Percentiles rank a stretch among this genome's conserved stretches.
phyloP scores from a whole-genome alignment of 768 basidiomycete genomes.

The Gymnopilus junonius region DNA sequence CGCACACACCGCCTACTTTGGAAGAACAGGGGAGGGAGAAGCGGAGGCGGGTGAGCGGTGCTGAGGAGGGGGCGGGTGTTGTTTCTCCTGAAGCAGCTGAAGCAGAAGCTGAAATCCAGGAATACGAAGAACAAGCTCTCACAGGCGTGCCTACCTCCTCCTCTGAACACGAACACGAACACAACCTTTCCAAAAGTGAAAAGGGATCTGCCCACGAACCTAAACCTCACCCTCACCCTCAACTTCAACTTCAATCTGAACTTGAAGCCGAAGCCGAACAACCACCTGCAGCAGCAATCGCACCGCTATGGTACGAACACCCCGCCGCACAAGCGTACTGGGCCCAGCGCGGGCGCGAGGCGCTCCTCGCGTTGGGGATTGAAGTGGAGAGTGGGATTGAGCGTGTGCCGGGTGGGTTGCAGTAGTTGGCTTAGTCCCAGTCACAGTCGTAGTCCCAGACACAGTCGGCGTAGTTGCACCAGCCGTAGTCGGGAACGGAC shows the following conservation, averaged over 20 bases:
- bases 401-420: constrained; percentile 2
- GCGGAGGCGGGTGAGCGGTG: neutral
- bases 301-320: constrained; percentile 60
- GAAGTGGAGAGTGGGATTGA: constrained; percentile 46
- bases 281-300: too few species aligned
- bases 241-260: neutral
- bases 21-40: neutral
- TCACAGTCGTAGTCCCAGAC: too few species aligned
- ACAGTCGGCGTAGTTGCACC: too few species aligned
- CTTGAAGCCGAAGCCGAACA: neutral
- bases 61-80: neutral
- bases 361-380: constrained; percentile 53
- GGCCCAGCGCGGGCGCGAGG: constrained; percentile 53
- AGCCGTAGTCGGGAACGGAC: too few species aligned
- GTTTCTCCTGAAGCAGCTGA: too few species aligned
- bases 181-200: too few species aligned
- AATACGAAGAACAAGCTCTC: neutral
- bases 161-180: too few species aligned
- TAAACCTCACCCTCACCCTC: too few species aligned
- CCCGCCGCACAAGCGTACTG: constrained; percentile 46
- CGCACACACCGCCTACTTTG: neutral
- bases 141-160: constrained; percentile 15
- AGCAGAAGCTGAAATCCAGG: neutral
- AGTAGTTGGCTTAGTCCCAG: too few species aligned
- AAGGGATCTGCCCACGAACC: too few species aligned